These are phyloP conservation scores for Debaryomyces hansenii DNA, from an alignment of 805 yeast species.

Conservation along the genomic window DNA sequence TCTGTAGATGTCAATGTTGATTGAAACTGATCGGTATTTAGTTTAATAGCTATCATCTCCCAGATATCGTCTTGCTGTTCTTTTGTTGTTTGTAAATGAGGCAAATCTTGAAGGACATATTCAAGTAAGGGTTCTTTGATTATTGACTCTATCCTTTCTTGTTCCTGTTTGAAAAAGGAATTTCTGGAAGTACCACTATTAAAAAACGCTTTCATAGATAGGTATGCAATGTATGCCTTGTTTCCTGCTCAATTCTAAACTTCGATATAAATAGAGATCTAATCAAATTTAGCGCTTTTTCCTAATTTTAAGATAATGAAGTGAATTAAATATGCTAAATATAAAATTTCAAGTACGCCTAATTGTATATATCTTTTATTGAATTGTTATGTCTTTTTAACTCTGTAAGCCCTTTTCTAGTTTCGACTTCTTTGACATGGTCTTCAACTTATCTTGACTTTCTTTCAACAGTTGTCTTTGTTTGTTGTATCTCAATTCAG, in stretches of 20 bases:
- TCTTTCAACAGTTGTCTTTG: constrained; percentile 25
- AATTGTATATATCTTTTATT: background rate
- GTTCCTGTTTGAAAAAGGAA: constrained; percentile 29
- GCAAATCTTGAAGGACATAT: constrained; percentile 26
- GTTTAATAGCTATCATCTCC: constrained; percentile 36
- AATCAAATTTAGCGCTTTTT: too few relatives aligned
- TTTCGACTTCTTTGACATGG: constrained; percentile 28
- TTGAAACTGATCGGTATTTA: constrained; percentile 20
- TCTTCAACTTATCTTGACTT: constrained; percentile 30
- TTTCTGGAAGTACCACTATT: constrained; percentile 5
- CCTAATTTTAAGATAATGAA: too few relatives aligned
- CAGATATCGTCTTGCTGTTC: constrained; percentile 26
- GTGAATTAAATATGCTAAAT: too few relatives aligned
- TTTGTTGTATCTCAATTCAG: constrained; percentile 31
- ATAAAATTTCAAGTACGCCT: too few relatives aligned
- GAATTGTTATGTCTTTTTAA: background rate
- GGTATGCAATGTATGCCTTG: too few relatives aligned
- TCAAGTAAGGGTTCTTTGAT: constrained; percentile 29
- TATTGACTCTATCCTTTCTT: constrained; percentile 17
- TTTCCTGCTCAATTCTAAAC: too few relatives aligned
- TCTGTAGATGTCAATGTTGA: constrained; percentile 7
- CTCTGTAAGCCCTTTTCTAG: constrained; percentile 30
- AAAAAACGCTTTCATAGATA: background rate
- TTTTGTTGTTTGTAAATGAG: constrained; percentile 29
- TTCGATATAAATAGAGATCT: too few relatives aligned